Conservation (phyloP, 495 filamentous ascomycete species). For the Talaromyces adpressus region DNA sequence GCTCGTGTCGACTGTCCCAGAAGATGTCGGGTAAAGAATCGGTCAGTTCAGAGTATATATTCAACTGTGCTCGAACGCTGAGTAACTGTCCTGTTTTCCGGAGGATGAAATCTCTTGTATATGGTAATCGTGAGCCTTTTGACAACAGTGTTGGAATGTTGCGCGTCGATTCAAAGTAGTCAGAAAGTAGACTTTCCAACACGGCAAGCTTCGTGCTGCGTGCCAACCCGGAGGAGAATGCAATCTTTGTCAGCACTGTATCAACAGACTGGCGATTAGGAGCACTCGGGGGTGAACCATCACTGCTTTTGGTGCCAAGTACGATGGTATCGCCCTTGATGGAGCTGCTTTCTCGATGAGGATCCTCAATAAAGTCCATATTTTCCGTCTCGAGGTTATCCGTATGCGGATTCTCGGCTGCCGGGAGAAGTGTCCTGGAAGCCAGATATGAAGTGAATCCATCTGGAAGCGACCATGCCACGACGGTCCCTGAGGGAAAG, state of each 20-base stretch:
- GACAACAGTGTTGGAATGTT: conserved; percentile 71
- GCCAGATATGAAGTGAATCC: conserved; percentile 66
- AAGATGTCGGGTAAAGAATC: conserved; percentile 94
- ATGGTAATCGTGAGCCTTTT: conserved; percentile 56
- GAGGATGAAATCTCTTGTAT: conserved; percentile 71
- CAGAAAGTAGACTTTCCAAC: conserved; percentile 71
- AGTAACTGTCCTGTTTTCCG: conserved; percentile 93
- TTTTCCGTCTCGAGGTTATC: conserved; percentile 75
- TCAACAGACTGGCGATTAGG: conserved; percentile 46
- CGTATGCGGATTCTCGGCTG: conserved; percentile 67
- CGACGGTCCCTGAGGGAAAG: conserved; percentile 95
- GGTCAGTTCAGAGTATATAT: conserved; percentile 94
- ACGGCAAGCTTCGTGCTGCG: conserved; percentile 94
- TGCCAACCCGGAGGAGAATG: conserved; percentile 93
- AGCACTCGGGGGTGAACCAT: conserved; percentile 11
- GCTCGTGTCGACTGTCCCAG: conserved; percentile 86
- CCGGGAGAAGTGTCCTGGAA: conserved; percentile 61
- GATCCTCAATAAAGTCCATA: conserved; percentile 78
- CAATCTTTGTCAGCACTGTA: conserved; percentile 84
- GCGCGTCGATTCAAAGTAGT: conserved; percentile 79
- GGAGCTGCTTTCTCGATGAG: conserved; percentile 61
- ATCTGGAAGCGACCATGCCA: conserved; percentile 78
- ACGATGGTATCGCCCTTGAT: conserved; percentile 88
- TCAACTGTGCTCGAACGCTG: conserved; percentile 82
- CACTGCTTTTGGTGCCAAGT: conserved; percentile 61